Evolutionary conservation across 768 basidiomycete species (phyloP).

Genomic region (Mycena floridula): DNA sequence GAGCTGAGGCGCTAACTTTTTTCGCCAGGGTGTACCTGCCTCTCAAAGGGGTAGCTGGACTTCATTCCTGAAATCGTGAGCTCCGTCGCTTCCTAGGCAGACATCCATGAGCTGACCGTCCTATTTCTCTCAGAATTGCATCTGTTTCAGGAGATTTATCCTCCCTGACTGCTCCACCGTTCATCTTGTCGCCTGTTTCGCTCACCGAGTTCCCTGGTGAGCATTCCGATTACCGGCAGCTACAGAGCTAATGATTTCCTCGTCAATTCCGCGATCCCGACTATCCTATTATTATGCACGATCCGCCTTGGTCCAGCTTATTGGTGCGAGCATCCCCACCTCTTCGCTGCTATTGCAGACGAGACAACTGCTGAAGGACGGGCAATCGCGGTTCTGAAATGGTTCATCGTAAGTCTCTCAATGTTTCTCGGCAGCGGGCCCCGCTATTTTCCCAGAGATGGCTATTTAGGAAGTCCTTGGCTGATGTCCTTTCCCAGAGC

Average conservation of each 20-base stretch:
- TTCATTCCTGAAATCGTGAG: slow-evolving; percentile 86
- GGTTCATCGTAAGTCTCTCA: slow-evolving; percentile 79
- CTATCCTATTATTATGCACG: background rate
- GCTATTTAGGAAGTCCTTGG: too few species aligned
- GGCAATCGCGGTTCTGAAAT: slow-evolving; percentile 75
- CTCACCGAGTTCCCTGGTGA: slow-evolving; percentile 88
- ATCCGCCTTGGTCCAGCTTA: slow-evolving; percentile 76
- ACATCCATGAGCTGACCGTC: slow-evolving; percentile 4
- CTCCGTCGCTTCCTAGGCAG: slow-evolving; percentile 8
- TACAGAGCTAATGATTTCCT: slow-evolving; percentile 3
- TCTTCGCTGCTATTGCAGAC: slow-evolving; percentile 83
- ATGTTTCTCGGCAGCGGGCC: background rate
- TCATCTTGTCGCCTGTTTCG: slow-evolving; percentile 88
- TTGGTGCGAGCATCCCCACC: slow-evolving; percentile 92
- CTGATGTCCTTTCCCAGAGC: slow-evolving; percentile 35
- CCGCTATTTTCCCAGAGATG: too few species aligned
- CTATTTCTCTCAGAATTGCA: slow-evolving; percentile 50
- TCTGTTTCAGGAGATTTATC: slow-evolving; percentile 87
- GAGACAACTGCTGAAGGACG: slow-evolving; percentile 70
- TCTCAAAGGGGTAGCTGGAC: slow-evolving; percentile 86
- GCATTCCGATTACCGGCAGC: slow-evolving; percentile 14
- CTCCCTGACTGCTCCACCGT: slow-evolving; percentile 78
- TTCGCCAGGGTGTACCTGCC: slow-evolving; percentile 61
- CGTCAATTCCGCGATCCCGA: too few species aligned
- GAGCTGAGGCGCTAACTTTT: slow-evolving; percentile 18